These are phyloP conservation scores for Chaetothyriales sp. DNA, from an alignment of 2,329 filamentous ascomycete genomes.

Conservation along the genomic window DNA sequence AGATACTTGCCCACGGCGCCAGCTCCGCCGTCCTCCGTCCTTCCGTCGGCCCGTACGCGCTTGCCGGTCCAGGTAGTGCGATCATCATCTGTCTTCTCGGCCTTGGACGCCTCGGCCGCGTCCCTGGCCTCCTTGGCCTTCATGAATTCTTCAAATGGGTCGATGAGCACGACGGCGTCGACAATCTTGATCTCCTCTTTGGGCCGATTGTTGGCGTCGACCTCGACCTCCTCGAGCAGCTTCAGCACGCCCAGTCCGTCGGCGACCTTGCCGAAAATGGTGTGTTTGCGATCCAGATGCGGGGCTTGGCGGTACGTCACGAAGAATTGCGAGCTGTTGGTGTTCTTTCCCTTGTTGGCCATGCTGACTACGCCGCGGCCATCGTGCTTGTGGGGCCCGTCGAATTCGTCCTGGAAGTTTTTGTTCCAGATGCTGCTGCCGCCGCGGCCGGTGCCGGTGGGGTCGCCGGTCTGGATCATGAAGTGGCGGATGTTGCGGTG, in stretches of 20 bases:
- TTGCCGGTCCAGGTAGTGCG: conserved; percentile 94
- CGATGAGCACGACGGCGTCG: conserved; percentile 73
- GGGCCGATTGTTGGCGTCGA: conserved; percentile 63
- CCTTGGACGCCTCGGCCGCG: conserved; percentile 31
- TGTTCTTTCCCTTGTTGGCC: conserved; percentile 98
- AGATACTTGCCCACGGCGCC: conserved; percentile 69
- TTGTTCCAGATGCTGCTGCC: conserved; percentile 86
- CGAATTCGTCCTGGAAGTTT: conserved; percentile 86
- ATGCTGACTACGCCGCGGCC: conserved; percentile 70
- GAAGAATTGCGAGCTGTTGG: conserved; percentile 91
- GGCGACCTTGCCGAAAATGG: conserved; percentile 82
- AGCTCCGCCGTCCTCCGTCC: conserved; percentile 36
- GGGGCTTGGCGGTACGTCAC: conserved; percentile 73
- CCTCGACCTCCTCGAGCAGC: conserved; percentile 63
- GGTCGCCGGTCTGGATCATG: conserved; percentile 96
- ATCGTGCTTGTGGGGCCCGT: conserved; percentile 76
- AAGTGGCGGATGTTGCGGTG: conserved; percentile 92
- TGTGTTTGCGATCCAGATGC: conserved; percentile 90
- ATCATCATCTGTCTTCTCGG: conserved; percentile 56
- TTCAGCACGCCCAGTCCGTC: conserved; percentile 59
- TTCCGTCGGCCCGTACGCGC: conserved; percentile 57
- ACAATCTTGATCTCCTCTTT: conserved; percentile 66
- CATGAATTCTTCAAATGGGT: conserved; percentile 90
- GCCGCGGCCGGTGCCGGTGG: conserved; percentile 81
- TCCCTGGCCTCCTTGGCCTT: conserved; percentile 57